phyloP scores from a whole-genome alignment of 192 early-diverging fungal genomes.

The Obelidium mucronatum region DNA sequence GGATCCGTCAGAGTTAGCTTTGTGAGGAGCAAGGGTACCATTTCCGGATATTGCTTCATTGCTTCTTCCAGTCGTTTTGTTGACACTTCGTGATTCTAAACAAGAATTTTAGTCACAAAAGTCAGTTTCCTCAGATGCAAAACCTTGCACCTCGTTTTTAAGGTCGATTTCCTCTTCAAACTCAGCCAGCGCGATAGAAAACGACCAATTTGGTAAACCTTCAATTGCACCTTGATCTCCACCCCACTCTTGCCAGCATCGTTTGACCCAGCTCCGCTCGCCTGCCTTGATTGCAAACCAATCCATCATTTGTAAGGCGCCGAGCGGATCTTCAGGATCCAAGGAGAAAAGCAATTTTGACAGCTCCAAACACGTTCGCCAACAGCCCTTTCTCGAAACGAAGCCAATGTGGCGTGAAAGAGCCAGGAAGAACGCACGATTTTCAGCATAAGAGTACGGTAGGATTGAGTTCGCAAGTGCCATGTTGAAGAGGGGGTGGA shows the following conservation, averaged over 20 bases:
- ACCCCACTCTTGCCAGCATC: conserved; percentile 52
- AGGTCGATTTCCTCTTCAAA: conserved; percentile 72
- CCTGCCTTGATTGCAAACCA: conserved; percentile 83
- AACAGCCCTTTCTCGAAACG: conserved; percentile 87
- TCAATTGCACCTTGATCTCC: conserved; percentile 28
- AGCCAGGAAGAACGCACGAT: conserved; percentile 81
- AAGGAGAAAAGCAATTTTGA: conserved; percentile 78
- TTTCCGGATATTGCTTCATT: conserved; percentile 75
- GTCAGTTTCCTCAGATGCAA: not conserved
- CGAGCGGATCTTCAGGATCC: conserved; percentile 82
- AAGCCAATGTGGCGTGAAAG: conserved; percentile 87
- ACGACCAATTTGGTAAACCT: conserved; percentile 77
- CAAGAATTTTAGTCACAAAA: not conserved
- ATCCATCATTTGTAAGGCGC: conserved; percentile 80
- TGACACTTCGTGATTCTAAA: conserved; percentile 50
- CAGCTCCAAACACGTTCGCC: conserved; percentile 92
- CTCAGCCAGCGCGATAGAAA: conserved; percentile 75
- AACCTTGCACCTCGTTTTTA: conserved; percentile 26
- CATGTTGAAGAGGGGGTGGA: conserved; percentile 80
- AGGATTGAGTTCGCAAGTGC: conserved; percentile 69
- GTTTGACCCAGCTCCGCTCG: conserved; percentile 60
- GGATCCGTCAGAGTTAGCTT: conserved; percentile 71
- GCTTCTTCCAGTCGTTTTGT: conserved; percentile 70
- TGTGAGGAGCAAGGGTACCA: conserved; percentile 67
- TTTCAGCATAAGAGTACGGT: conserved; percentile 77